Evolutionary conservation across 345 rosid genomes (phyloP).

Genomic region (Populus tremula): DNA sequence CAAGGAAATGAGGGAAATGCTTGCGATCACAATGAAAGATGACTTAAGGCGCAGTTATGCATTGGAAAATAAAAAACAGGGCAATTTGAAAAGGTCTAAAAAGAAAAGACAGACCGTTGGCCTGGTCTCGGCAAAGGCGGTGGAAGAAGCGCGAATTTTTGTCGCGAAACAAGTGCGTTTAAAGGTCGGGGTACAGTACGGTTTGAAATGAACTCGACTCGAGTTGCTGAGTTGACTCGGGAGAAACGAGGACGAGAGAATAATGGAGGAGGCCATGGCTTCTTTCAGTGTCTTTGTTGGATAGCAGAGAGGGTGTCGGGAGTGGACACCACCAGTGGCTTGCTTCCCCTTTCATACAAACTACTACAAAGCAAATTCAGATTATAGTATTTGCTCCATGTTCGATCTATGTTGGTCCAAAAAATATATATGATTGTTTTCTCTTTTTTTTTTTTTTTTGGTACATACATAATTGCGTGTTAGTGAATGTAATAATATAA

Average conservation of each 20-base stretch:
- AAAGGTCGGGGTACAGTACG: background rate
- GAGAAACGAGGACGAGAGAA: conserved; percentile 20
- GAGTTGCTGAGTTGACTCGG: conserved; percentile 17
- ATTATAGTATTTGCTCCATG: no score
- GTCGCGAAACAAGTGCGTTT: conserved; percentile 10
- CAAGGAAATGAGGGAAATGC: background rate
- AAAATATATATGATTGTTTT: no score
- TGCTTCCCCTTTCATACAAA: no score
- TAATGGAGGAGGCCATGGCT: conserved; percentile 22
- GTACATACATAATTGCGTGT: no score
- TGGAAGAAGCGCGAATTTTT: conserved; percentile 45
- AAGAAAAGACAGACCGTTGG: conserved; percentile 32
- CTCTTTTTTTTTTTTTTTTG: no score
- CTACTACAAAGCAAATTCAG: no score
- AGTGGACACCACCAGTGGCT: background rate
- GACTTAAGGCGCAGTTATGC: background rate
- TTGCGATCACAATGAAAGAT: background rate
- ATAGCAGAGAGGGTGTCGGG: no score
- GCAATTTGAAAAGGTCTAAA: background rate
- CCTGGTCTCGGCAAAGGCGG: conserved; percentile 38
- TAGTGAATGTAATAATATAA: no score
- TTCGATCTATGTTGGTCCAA: no score
- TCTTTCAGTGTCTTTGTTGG: background rate
- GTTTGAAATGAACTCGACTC: conserved; percentile 12
- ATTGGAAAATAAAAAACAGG: background rate